Percentiles rank a stretch among this genome's conserved stretches.
phyloP scores from a whole-genome alignment of 768 basidiomycete genomes.

The Cantharellus anzutake region DNA sequence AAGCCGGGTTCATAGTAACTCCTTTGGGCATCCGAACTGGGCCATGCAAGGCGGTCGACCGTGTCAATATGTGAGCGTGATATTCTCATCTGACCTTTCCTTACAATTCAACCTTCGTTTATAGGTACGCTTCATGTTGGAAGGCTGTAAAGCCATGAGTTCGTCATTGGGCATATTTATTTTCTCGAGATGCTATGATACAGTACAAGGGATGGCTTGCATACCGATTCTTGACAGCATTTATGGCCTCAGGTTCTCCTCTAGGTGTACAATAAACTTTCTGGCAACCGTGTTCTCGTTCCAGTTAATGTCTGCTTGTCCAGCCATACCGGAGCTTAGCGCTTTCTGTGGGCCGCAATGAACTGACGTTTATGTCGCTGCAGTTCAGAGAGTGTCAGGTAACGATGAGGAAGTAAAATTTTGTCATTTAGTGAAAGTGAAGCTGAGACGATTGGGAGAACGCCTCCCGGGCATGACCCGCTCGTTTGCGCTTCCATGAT shows the following conservation, averaged over 20 bases:
- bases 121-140: neutral
- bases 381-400: conserved; percentile 67
- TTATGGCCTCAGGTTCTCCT: conserved; percentile 24
- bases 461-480: conserved; percentile 31
- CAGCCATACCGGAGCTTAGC: conserved; percentile 62
- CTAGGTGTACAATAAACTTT: conserved; percentile 54
- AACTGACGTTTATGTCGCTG: conserved; percentile 86
- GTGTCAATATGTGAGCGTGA: conserved; percentile 1
- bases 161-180: neutral
- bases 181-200: too few species aligned
- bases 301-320: conserved; percentile 63
- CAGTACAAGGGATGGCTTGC: neutral
- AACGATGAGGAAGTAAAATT: conserved; percentile 33
- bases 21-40: neutral
- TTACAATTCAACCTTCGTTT: neutral
- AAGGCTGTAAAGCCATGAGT: neutral
- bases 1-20: conserved; percentile 28
- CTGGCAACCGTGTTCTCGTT: conserved; percentile 45
- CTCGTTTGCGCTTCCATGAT: conserved; percentile 46
- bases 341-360: conserved; percentile 75
- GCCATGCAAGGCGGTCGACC: neutral
- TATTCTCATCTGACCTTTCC: neutral
- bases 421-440: conserved; percentile 13
- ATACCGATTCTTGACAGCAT: neutral
- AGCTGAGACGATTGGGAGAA: conserved; percentile 28